Evolutionary conservation across 768 basidiomycete species (phyloP).

Genomic region (Clathrus columnatus): DNA sequence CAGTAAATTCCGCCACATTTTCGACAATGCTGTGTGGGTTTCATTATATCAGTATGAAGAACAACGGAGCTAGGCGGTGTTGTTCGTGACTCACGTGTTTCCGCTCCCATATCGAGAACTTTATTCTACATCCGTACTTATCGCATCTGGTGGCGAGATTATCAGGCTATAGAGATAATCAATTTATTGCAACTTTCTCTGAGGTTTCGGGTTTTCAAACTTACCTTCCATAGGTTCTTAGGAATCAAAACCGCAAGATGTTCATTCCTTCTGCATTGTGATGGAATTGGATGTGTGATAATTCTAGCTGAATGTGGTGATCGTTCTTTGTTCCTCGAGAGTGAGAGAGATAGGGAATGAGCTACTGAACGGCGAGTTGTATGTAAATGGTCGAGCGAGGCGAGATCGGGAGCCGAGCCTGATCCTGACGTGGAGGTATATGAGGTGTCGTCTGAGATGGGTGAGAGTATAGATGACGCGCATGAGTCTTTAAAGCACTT

Average conservation of each 20-base stretch:
- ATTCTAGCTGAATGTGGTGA: neutral
- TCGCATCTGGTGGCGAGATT: constrained; percentile 53
- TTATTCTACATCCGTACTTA: constrained; percentile 58
- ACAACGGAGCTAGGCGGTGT: neutral
- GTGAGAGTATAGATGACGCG: neutral
- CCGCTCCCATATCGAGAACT: constrained; percentile 63
- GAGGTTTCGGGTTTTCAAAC: constrained; percentile 8
- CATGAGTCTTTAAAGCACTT: no score
- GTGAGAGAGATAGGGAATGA: neutral
- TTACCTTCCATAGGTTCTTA: constrained; percentile 66
- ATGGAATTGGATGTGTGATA: constrained; percentile 7
- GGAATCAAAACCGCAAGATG: constrained; percentile 72
- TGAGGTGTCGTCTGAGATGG: neutral
- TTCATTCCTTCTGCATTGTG: constrained; percentile 39
- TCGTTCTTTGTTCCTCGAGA: neutral
- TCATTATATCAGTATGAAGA: constrained; percentile 1
- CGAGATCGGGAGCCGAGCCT: neutral
- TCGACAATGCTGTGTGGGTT: constrained; percentile 57
- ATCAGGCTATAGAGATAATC: constrained; percentile 5
- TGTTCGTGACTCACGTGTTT: constrained; percentile 49
- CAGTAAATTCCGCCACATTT: constrained; percentile 81
- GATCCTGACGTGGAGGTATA: neutral
- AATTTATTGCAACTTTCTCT: neutral
- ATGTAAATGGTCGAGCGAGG: neutral
- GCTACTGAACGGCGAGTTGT: neutral